phyloP scores from a whole-genome alignment of 192 early-diverging fungal genomes.

The Backusella circina region DNA sequence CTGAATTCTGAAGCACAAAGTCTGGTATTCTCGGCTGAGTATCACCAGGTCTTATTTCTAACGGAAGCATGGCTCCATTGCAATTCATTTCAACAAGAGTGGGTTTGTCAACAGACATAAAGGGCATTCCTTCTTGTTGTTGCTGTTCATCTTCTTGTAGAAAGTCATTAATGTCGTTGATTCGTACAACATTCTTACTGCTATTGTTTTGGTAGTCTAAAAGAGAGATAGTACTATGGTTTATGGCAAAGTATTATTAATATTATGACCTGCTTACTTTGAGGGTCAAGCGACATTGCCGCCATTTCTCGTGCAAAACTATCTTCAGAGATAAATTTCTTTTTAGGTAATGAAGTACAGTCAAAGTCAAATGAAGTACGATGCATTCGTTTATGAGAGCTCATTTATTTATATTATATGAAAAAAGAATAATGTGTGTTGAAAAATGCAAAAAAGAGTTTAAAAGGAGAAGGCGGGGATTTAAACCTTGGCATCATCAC shows the following conservation, averaged over 20 bases:
- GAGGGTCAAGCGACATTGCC: conserved; percentile 27
- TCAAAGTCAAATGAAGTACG: not conserved
- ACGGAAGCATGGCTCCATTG: conserved; percentile 6
- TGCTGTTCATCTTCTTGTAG: conserved; percentile 15
- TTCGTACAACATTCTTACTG: not conserved
- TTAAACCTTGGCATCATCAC: conserved; percentile 40
- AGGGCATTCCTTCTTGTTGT: not conserved
- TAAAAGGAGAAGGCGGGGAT: not conserved
- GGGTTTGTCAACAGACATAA: not conserved
- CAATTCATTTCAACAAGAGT: not conserved
- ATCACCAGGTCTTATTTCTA: conserved; percentile 27
- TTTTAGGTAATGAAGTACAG: not conserved
- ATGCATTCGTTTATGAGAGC: not conserved
- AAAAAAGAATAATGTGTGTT: not conserved
- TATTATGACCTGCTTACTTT: not conserved
- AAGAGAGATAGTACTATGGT: not conserved
- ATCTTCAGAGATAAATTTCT: conserved; percentile 22
- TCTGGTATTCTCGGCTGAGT: conserved; percentile 27
- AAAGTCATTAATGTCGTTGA: conserved; percentile 20
- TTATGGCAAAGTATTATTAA: not conserved
- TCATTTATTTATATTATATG: not conserved
- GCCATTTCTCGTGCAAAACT: conserved; percentile 26
- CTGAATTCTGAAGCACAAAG: conserved; percentile 19
- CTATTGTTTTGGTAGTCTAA: not conserved
- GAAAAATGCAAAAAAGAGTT: not conserved